These are phyloP conservation scores for Glarea lozoyensis DNA, from an alignment of 495 filamentous ascomycete species.

Conservation along the genomic window DNA sequence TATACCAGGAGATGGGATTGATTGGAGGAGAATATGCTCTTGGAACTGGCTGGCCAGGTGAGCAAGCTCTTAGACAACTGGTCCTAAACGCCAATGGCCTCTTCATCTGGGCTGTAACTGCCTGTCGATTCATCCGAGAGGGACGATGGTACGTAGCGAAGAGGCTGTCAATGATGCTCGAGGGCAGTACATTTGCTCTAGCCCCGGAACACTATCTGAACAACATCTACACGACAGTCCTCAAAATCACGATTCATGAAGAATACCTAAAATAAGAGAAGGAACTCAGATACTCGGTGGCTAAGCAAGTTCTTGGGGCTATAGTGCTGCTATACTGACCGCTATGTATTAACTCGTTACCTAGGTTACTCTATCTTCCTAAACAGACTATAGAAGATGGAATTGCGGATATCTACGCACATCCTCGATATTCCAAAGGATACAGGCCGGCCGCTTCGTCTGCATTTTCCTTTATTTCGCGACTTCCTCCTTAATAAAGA, in stretches of 20 bases:
- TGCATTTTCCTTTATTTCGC: conserved; percentile 40
- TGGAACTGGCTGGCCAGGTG: conserved; percentile 3
- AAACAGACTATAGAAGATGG: conserved; percentile 8
- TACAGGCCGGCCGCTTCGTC: conserved; percentile 20
- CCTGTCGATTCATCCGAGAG: conserved; percentile 8
- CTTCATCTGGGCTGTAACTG: conserved; percentile 5
- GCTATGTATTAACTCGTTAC: background rate
- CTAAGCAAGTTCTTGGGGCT: conserved; percentile 2
- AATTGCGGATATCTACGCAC: conserved; percentile 23
- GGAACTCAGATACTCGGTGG: background rate
- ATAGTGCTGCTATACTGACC: conserved; percentile 1
- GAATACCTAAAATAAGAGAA: conserved; percentile 5
- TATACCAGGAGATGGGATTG: background rate
- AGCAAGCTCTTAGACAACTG: conserved; percentile 3
- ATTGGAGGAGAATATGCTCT: conserved; percentile 1
- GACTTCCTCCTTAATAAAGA: conserved; percentile 37
- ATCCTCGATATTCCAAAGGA: conserved; percentile 28
- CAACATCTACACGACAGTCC: conserved; percentile 5
- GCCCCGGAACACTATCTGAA: conserved; percentile 1
- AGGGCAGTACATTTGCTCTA: background rate
- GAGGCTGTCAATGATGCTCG: conserved; percentile 1
- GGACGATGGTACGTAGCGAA: background rate
- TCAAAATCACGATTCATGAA: background rate
- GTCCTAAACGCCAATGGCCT: conserved; percentile 7
- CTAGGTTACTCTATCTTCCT: background rate